These are phyloP conservation scores for Fusarium stilboides DNA, from an alignment of 2,329 filamentous ascomycete genomes.

Conservation along the genomic window DNA sequence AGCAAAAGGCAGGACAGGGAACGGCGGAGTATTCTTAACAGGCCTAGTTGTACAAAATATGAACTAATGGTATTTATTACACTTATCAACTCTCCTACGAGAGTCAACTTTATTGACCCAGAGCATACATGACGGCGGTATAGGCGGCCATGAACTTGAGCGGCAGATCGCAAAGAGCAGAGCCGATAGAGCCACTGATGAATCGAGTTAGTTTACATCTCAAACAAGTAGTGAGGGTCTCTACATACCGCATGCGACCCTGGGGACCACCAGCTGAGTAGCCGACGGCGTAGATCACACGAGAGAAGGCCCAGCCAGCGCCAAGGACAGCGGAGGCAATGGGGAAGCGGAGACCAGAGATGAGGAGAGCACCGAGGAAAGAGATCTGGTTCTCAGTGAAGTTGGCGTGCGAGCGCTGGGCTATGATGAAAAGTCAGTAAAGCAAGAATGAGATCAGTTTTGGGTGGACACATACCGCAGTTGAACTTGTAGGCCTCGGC, in stretches of 20 bases:
- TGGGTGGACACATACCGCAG: conserved; percentile 63
- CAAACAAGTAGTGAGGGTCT: background rate
- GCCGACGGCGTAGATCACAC: conserved; percentile 69
- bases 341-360: conserved; percentile 71
- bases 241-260: conserved; percentile 60
- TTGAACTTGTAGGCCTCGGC: conserved; percentile 72
- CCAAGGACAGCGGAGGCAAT: conserved; percentile 65
- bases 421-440: conserved; percentile 50
- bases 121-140: conserved; percentile 57
- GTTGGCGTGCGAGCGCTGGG: conserved; percentile 75
- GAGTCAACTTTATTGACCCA: conserved; percentile 49
- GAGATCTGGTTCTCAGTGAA: conserved; percentile 73
- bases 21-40: conserved; percentile 27
- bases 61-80: conserved; percentile 26
- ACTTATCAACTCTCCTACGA: background rate
- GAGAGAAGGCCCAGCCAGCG: conserved; percentile 65
- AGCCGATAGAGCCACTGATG: conserved; percentile 55
- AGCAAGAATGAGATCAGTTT: background rate
- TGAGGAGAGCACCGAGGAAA: conserved; percentile 66
- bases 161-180: conserved; percentile 54
- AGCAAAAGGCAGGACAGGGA: conserved; percentile 31
- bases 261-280: conserved; percentile 66
- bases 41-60: conserved; percentile 22
- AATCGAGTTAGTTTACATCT: conserved; percentile 35
- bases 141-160: conserved; percentile 64